phyloP scores from a whole-genome alignment of 768 basidiomycete genomes.

The Lactarius hengduanensis region DNA sequence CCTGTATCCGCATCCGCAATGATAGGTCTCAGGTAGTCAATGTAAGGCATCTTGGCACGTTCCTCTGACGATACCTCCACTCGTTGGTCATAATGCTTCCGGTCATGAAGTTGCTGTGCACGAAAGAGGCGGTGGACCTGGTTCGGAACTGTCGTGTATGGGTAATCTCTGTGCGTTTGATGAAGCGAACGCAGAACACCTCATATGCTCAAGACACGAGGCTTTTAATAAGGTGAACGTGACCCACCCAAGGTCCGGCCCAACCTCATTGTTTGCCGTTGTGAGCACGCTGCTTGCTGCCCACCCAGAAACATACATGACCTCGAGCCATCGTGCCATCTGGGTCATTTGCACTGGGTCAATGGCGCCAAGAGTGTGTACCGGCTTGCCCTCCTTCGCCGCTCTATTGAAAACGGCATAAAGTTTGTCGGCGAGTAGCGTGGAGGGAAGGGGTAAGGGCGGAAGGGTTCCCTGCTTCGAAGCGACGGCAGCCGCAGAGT shows the following conservation, averaged over 20 bases:
- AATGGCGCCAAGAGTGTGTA: conserved; percentile 91
- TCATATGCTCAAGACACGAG: background rate
- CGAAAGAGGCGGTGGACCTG: conserved; percentile 91
- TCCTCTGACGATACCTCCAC: conserved; percentile 61
- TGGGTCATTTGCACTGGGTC: conserved; percentile 96
- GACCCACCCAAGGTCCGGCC: conserved; percentile 80
- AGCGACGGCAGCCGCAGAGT: conserved; percentile 75
- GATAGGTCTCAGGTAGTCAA: conserved; percentile 89
- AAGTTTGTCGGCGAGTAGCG: conserved; percentile 85
- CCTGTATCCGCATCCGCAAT: conserved; percentile 96
- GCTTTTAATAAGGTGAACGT: conserved; percentile 1
- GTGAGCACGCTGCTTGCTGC: conserved; percentile 83
- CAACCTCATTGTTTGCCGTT: conserved; percentile 88
- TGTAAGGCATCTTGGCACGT: conserved; percentile 67
- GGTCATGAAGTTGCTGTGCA: conserved; percentile 90
- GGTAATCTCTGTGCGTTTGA: conserved; percentile 71
- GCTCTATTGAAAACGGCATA: conserved; percentile 63
- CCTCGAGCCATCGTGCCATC: conserved; percentile 84
- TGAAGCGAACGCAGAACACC: background rate
- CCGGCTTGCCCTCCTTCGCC: conserved; percentile 60
- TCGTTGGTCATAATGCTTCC: conserved; percentile 89
- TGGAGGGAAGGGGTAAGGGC: conserved; percentile 70
- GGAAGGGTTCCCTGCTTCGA: conserved; percentile 89
- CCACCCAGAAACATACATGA: conserved; percentile 93
- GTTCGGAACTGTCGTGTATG: conserved; percentile 95